A percentile compares a stretch with the other conserved stretches of the same genome.
Conservation (phyloP, 257 asterid genomes). For the Solanum arcanum region DNA sequence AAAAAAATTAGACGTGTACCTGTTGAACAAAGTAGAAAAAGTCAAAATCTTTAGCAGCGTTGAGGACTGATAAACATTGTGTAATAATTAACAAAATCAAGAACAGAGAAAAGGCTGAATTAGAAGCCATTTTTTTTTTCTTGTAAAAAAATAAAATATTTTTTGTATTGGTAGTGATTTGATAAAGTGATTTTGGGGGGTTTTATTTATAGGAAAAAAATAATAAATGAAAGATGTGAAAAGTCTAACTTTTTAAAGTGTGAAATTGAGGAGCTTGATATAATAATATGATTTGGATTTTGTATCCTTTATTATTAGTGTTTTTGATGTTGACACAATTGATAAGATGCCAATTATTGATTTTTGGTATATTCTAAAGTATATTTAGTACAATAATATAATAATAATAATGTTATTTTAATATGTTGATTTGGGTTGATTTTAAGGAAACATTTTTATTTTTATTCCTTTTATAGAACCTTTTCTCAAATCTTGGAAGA, state of each 20-base stretch:
- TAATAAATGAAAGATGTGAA: background rate
- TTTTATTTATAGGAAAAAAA: background rate
- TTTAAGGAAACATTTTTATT: background rate
- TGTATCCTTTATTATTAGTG: background rate
- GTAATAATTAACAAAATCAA: slow-evolving; percentile 18
- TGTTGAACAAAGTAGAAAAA: slow-evolving; percentile 82
- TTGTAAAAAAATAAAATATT: background rate
- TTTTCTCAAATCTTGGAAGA: background rate
- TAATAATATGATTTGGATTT: background rate
- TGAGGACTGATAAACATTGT: slow-evolving; percentile 20
- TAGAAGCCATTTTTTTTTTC: background rate
- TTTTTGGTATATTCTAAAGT: background rate
- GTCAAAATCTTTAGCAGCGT: slow-evolving; percentile 48
- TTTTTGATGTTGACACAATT: background rate
- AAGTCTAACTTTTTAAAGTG: background rate
- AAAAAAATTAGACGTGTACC: slow-evolving; percentile 17
- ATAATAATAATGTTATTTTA: background rate
- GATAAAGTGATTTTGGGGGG: background rate
- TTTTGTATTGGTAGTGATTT: background rate
- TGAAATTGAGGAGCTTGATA: background rate
- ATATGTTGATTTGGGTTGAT: background rate
- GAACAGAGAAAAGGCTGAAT: background rate
- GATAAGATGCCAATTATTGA: background rate
- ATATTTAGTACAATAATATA: background rate
- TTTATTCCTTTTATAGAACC: background rate